Evolutionary conservation across 495 filamentous ascomycete species (phyloP), one percentile per base, ranked within the genome.

Genomic region (Aspergillus heteromorphus): DNA sequence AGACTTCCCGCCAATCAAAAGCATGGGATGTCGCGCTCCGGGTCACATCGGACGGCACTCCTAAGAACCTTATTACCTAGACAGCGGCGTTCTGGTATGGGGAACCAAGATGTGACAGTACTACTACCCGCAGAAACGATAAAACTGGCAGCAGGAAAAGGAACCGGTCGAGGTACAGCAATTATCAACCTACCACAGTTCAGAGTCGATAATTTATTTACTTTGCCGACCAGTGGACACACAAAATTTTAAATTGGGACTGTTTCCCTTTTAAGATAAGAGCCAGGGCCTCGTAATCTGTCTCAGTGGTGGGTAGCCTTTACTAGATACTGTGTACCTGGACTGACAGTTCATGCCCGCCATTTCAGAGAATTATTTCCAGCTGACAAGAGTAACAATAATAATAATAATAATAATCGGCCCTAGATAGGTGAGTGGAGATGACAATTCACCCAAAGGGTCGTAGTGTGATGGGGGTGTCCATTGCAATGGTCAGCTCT

Each of bases 31-130:
- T 23, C 14, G 10, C 10, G 23, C 21, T 11, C 21, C 43, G 21
- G 43, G 43, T 47, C 23, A 47, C 43, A 47, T 27, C 43, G 43
- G 43, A 27, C 43, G 43, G 43, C 23, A 16, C 43, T 47, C 43
- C 43, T 16, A 21, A 47, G 43, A 29, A 47, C 21, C 43, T 47
- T 47, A 47, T 29, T 47, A 25, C 42, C 23, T 29, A 21, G 25
- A n/a, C 14, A 27, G n/a, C 21, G 11, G 16, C 18, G 43, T 47
- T 16, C 23, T 47, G 43, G 20, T 11, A 45, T 45, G 23, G 42
- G 23, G 19, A 45, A 25, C 6, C 16, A 29, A 9, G 9, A 45
- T 8, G 16, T 47, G 23, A 47, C 43, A 47, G 21, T 47, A 25
- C 43, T n/a, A 20, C 14, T 13, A 4, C 4, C 11, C 34, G 13